These are phyloP conservation scores for Debaryomycetaceae sp. DNA, from an alignment of 1,139 yeast genomes.

Conservation along the genomic window DNA sequence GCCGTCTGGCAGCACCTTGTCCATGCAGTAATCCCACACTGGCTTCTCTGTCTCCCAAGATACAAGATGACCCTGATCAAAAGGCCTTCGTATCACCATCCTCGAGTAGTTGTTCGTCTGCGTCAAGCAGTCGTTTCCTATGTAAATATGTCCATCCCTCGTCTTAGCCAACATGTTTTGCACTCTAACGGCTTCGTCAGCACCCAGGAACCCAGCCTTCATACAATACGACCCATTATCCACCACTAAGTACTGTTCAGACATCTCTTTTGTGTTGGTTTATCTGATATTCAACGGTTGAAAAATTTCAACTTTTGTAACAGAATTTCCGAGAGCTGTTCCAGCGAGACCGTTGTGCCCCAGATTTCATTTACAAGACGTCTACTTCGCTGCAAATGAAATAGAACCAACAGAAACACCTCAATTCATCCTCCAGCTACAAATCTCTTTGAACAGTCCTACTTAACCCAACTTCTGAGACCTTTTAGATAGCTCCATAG, in stretches of 20 bases:
- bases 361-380: too few relatives aligned
- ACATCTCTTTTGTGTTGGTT: conserved; percentile 4
- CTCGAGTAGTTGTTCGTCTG: conserved; percentile 74
- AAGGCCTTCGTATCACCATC: conserved; percentile 73
- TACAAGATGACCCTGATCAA: conserved; percentile 81
- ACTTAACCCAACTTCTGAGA: too few relatives aligned
- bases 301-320: not conserved
- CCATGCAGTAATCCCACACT: conserved; percentile 82
- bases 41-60: conserved; percentile 92
- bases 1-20: conserved; percentile 28
- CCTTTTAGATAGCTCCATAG: too few relatives aligned
- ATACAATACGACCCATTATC: conserved; percentile 89
- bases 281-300: not conserved
- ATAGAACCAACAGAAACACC: too few relatives aligned
- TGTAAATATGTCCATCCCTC: conserved; percentile 67
- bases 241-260: conserved; percentile 38
- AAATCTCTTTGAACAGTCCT: too few relatives aligned
- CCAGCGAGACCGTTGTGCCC: not conserved
- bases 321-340: not conserved
- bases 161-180: conserved; percentile 74
- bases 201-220: conserved; percentile 63
- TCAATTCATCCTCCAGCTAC: too few relatives aligned
- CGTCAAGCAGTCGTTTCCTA: conserved; percentile 66
- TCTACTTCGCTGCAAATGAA: too few relatives aligned
- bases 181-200: conserved; percentile 45